phyloP scores from a whole-genome alignment of 1,139 yeast genomes.

The Ashbya aceris region DNA sequence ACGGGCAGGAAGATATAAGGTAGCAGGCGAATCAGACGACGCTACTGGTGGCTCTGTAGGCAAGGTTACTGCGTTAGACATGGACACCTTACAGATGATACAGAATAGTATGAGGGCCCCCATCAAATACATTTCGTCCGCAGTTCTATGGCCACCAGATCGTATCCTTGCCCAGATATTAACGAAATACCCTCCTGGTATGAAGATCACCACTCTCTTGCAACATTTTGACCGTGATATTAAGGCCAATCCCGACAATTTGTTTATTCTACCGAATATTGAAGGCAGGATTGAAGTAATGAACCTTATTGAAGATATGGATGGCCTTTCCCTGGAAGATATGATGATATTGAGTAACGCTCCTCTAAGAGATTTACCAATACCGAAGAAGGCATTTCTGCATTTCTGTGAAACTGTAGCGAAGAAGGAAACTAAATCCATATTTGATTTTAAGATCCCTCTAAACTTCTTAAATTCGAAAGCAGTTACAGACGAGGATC shows the following conservation, averaged over 20 bases:
- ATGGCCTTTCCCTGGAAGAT: slow-evolving; percentile 38
- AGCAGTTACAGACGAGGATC: slow-evolving; percentile 23
- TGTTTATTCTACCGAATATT: slow-evolving; percentile 27
- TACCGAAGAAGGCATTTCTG: slow-evolving; percentile 25
- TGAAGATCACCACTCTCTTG: slow-evolving; percentile 39
- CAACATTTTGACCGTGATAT: slow-evolving; percentile 40
- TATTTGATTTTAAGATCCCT: slow-evolving; percentile 29
- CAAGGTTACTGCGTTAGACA: slow-evolving; percentile 47
- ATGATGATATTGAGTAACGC: slow-evolving; percentile 51
- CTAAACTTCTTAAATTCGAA: slow-evolving; percentile 23
- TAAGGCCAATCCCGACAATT: slow-evolving; percentile 22
- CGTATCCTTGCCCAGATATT: slow-evolving; percentile 37
- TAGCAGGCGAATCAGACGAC: slow-evolving; percentile 20
- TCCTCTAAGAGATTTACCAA: slow-evolving; percentile 37
- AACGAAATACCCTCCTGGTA: slow-evolving; percentile 41
- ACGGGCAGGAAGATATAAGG: slow-evolving; percentile 76
- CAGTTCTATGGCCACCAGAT: slow-evolving; percentile 64
- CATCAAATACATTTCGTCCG: slow-evolving; percentile 40
- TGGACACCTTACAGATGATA: slow-evolving; percentile 38
- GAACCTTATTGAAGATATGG: slow-evolving; percentile 34
- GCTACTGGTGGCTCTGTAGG: slow-evolving; percentile 36
- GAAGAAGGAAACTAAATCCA: slow-evolving; percentile 21
- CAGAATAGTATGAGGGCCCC: slow-evolving; percentile 40
- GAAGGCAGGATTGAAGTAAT: slow-evolving; percentile 39
- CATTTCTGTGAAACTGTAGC: slow-evolving; percentile 29